Percentiles rank a stretch among this genome's conserved stretches.
Conservation (phyloP, 2,329 filamentous ascomycete genomes). For the Sclerotinia glacialis region DNA sequence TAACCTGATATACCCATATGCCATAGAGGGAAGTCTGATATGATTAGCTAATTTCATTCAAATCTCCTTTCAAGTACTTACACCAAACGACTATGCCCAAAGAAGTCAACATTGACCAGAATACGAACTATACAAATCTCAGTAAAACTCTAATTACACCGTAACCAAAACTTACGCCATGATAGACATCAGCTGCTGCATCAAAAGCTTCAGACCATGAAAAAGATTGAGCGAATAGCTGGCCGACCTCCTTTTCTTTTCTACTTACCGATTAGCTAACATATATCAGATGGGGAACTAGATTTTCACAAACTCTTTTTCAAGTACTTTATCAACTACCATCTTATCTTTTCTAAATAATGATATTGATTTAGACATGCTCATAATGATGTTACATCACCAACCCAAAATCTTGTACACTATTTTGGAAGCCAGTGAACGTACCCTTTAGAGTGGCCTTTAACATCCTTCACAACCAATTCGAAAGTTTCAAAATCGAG, state of each 20-base stretch:
- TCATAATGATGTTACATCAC: constrained; percentile 33
- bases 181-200: constrained; percentile 83
- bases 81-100: constrained; percentile 91
- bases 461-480: constrained; percentile 81
- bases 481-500: constrained; percentile 90
- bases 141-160: constrained; percentile 18
- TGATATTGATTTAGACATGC: constrained; percentile 38
- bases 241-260: constrained; percentile 70
- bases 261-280: constrained; percentile 46
- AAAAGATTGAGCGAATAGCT: constrained; percentile 69
- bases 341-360: constrained; percentile 43
- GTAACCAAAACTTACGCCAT: constrained; percentile 62
- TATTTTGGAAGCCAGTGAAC: constrained; percentile 94
- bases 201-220: constrained; percentile 73
- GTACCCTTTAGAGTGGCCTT: constrained; percentile 95
- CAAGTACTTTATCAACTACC: constrained; percentile 51
- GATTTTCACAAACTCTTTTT: constrained; percentile 67
- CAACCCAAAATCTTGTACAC: constrained; percentile 49
- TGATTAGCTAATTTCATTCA: constrained; percentile 23
- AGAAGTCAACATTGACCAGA: constrained; percentile 92
- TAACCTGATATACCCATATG: constrained; percentile 99
- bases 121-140: constrained; percentile 65
- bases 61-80: constrained; percentile 49
- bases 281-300: constrained; percentile 30
- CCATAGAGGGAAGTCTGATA: constrained; percentile 87